Evolutionary conservation across 148 eudicot species (phyloP), one percentile per base, ranked within the genome.

Genomic region (Rhododendron ferrugineum): DNA sequence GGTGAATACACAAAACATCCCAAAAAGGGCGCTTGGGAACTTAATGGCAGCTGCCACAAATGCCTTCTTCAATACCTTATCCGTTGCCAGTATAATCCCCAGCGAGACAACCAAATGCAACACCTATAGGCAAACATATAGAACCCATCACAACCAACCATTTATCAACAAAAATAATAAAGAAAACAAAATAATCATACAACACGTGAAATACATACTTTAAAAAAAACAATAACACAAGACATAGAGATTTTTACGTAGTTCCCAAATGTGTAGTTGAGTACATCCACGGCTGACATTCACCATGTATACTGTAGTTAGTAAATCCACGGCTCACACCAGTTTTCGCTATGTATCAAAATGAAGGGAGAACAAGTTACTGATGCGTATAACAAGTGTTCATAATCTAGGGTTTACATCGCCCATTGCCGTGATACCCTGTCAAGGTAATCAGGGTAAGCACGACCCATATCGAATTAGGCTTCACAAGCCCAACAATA

Each of bases 1-100:
- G 26, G 94, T 86, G 88, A 97, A 97, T 86, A 94, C 90, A 82
- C 98, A 97, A 84, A 97, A 97, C 99, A 97, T 97, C 85, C 99
- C 99, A 87, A 95, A 94, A 22, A 97, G 83, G 46, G 99, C 98
- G 89, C 99, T 97, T 26, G 99, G 99, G 83, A 97, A 97, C 83
- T 95, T 89, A 75, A 97, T 94, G 22, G 98, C 90, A 70, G 98
- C 99, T 73, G 91, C 91, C 75, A 89, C 90, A 87, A 97, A 97
- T 11, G 95, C 98, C 86, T 91, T 74, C 86, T 95, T 92, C 84
- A 97, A 85, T 66, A 88, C 86, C 85, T 92, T 94, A 83, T 97
- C 99, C 88, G 89, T 89, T 64, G 98, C 96, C 74, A 97, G 85
- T 78, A 97, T 91, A n/a, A 93, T 88, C 85, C 99, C 99, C 49